Base-by-base conservation (phyloP, 441 rosid genomes). In the Corymbia calophylla region DNA sequence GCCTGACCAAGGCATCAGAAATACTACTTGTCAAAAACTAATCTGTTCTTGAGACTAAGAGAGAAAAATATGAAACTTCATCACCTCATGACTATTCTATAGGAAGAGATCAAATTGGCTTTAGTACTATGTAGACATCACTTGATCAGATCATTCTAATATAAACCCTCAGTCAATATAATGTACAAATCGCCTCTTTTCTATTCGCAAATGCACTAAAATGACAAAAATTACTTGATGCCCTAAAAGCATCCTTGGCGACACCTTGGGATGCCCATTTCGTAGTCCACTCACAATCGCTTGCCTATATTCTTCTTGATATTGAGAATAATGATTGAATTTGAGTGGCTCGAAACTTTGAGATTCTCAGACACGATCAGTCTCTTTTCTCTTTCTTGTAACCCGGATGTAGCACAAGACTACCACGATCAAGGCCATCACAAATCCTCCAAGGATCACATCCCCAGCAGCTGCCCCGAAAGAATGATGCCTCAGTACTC, bases 371-470 rank as follows among this genome's bases (percentile, higher is more conserved):
- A 81, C 60, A 12, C 77, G 54, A 44, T 77, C n/a, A 25, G 21
- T 17, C 73, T 81, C 86, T 32, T 58, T 54, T 44, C 31, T 89
- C 89, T 48, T 92, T 86, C 90, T 93, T 14, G 93, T 91, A 56
- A 91, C 88, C 31, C 91, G 92, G 53, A 93, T 89, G 89, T 92
- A 94, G 88, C 90, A 93, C 32, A 90, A 55, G 87, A 93, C 90
- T 7, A 77, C 91, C 6, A 87, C 93, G 81, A 91, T 88, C 35
- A 91, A 35, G 23, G 88, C 93, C 62, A 70, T 48, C 77, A 91
- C 53, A 68, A 92, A 92, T 47, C 94, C 94, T 60, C 93, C 93
- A 32, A 93, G 92, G 82, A 93, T 88, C 86, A 92, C 82, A 77
- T 91, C 94, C 32, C 92, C 92, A 25, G 93, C 94, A 0, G 88